Evolutionary conservation across 2,329 filamentous ascomycete species (phyloP).

Genomic region (Ilyonectria mors-panacis): DNA sequence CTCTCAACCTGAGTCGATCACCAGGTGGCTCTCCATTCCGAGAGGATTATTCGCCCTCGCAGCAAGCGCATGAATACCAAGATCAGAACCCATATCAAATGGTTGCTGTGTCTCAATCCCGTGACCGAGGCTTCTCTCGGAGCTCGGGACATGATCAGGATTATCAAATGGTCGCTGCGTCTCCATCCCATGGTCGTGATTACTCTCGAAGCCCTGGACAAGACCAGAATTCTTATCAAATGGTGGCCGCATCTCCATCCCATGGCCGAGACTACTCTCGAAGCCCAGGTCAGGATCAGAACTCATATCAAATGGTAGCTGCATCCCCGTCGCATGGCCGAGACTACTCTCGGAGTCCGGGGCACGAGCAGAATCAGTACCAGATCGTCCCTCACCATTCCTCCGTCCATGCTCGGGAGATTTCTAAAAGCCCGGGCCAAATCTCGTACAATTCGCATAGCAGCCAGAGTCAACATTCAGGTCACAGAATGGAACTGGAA

Average conservation of each 20-base stretch:
- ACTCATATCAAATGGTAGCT: constrained; percentile 14
- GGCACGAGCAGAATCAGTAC: constrained; percentile 17
- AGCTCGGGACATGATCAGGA: constrained; percentile 7
- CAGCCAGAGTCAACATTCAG: constrained; percentile 51
- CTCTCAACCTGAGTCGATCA: constrained; percentile 59
- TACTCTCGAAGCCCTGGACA: constrained; percentile 8
- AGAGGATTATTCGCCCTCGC: constrained; percentile 46
- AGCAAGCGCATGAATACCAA: constrained; percentile 38
- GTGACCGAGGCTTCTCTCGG: constrained; percentile 11
- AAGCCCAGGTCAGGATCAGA: constrained; percentile 22
- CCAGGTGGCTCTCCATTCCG: constrained; percentile 42
- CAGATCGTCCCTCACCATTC: constrained; percentile 9
- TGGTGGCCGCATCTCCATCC: constrained; percentile 48
- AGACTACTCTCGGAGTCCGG: constrained; percentile 21
- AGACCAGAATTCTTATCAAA: constrained; percentile 13
- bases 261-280: constrained; percentile 16
- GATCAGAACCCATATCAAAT: constrained; percentile 43
- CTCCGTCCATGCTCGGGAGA: constrained; percentile 49
- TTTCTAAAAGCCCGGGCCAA: constrained; percentile 51
- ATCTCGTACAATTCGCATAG: constrained; percentile 49
- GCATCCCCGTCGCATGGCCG: constrained; percentile 42
- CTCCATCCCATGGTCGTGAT: constrained; percentile 17
- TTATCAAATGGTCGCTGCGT: constrained; percentile 37
- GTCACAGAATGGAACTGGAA: constrained; percentile 56
- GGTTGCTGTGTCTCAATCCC: constrained; percentile 21